Evolutionary conservation across 805 yeast genomes (phyloP), one percentile per base, ranked within the genome.

Genomic region (Saturnispora mendoncae): DNA sequence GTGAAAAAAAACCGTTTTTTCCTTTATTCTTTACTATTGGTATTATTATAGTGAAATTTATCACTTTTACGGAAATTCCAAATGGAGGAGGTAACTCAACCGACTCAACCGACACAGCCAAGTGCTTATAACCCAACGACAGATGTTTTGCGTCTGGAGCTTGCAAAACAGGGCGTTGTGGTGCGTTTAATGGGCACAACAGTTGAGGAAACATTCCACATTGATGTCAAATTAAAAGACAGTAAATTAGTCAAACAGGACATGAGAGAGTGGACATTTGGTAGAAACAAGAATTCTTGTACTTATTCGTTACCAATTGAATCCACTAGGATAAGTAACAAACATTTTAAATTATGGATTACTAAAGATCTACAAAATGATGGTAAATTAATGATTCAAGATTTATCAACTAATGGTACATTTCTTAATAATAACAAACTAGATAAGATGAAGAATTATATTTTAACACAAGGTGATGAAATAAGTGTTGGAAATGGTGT

Each of bases 341-440:
- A 69, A 42, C 97, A 88, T 62, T 74, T 74, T 46, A 62, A 61
- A 56, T 65, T 88, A 6, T 77, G 87, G 81, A 68, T 80, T 50
- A 41, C 36, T n/a, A 26, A 21, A 18, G 40, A 36, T 20, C 19
- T 41, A 12, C 36, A 43, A 18, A 38, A 46, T 19, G 39, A 44
- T 20, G 40, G 49, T 21, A 56, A 56, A 31, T 32, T 58, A 26
- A 73, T 80, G 80, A 67, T 79, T 43, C 76, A 74, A 56, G 97
- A 88, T 59, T 61, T 69, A 2, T 83, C 95, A 1, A 90, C 97
- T 2, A 92, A 92, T 63, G 98, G 98, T 6, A 92, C 98, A 0
- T 82, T 76, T 68, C 63, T 90, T 36, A 92, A 90, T 64, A 79
- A 80, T 25, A 70, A 70, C 29, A 69, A 85, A 39, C 60, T 90